phyloP scores from a whole-genome alignment of 768 basidiomycete species.

The Lactarius sanguifluus region DNA sequence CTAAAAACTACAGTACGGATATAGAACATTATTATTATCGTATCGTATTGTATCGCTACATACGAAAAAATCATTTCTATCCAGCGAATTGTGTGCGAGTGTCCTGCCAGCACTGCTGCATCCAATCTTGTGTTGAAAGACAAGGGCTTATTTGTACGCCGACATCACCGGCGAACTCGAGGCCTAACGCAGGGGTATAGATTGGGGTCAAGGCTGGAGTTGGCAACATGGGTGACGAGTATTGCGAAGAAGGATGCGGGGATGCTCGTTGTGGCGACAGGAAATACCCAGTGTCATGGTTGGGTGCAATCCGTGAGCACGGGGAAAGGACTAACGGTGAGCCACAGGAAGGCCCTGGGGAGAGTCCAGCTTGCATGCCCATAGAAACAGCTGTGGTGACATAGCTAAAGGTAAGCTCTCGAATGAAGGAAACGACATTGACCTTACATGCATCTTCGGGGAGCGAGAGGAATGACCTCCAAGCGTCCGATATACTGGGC shows the following conservation, averaged over 20 bases:
- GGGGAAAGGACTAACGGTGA: slow-evolving; percentile 9
- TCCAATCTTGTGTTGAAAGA: slow-evolving; percentile 9
- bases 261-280: slow-evolving; percentile 3
- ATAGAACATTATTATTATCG: slow-evolving; percentile 8
- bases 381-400: not conserved
- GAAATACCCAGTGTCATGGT: slow-evolving; percentile 1
- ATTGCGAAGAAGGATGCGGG: slow-evolving; percentile 10
- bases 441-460: slow-evolving; percentile 8
- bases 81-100: not conserved
- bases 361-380: slow-evolving; percentile 1
- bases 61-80: not conserved
- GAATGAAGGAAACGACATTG: not conserved
- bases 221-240: slow-evolving; percentile 13
- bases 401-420: not conserved
- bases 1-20: slow-evolving; percentile 5
- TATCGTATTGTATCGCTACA: slow-evolving; percentile 15
- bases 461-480: slow-evolving; percentile 4
- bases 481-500: not conserved
- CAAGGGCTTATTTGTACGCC: not conserved
- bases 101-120: slow-evolving; percentile 12
- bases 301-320: not conserved
- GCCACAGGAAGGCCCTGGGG: slow-evolving; percentile 1
- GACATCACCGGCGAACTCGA: not conserved
- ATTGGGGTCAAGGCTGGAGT: slow-evolving; percentile 9
- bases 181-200: slow-evolving; percentile 1